Base-by-base conservation (phyloP, 331 rosid species). In the Cydonia oblonga region DNA sequence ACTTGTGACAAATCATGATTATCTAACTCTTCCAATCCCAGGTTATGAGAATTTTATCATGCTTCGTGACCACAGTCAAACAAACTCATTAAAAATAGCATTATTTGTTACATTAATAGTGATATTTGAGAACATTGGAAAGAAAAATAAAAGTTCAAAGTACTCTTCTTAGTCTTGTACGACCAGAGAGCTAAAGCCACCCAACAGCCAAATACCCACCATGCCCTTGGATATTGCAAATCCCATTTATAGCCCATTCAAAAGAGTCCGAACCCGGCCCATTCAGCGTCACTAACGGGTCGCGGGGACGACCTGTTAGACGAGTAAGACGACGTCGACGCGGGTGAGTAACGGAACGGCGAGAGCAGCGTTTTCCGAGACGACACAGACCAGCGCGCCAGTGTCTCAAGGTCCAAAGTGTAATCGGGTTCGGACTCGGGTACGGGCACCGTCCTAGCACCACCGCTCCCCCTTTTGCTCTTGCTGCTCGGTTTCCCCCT, bases 191-290 rank as follows among this genome's bases (percentile, higher is more conserved):
- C 66, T 62, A 62, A 14, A 9, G 23, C 42, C 18, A 18, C 66
- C 42, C 42, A 62, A 7, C 22, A 30, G 6, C 3, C 3, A 7
- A 28, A 15, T 28, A 61, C 8, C 23, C 66, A 15, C 18, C 20
- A 7, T 29, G 66, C 42, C 42, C 42, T 35, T 9, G 42, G 42
- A 38, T 38, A 38, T 38, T 10, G 3, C 42, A 38, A 2, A 2
- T 38, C 13, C 42, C 13, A 35, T 35, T 30, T 11, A 11, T 40
- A 12, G 11, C 65, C 57, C 57, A 13, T 51, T 13, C 28, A 95
- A 58, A 91, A 91, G 52, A 89, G 90, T 9, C 93, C 96, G 42
- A 91, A 95, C 30, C 87, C 96, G 51, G 96, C 96, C 97, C 97
- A 91, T 35, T 95, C 96, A n/a, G 82, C 80, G 65, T 89, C 96